phyloP scores from a whole-genome alignment of 208 protist species.

The Willaertia magna region DNA sequence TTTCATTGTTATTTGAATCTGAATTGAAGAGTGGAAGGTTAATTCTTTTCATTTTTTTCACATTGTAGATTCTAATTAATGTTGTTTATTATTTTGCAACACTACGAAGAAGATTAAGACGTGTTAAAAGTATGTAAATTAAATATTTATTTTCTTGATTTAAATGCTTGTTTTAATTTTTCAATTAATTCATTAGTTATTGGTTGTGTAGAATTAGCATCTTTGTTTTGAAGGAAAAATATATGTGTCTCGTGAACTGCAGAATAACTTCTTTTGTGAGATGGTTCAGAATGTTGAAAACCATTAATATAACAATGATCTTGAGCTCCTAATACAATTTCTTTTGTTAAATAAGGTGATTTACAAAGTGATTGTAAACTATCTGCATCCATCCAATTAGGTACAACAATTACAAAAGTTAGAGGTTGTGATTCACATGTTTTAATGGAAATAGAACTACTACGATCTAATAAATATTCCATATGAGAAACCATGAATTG shows the following conservation, averaged over 20 bases:
- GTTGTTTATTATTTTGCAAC: no score
- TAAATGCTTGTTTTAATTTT: not conserved
- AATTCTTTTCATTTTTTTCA: no score
- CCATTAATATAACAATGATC: conserved; percentile 14
- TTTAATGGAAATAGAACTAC: no score
- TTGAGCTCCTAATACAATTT: conserved; percentile 2
- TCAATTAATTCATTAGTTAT: not conserved
- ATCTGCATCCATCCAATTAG: conserved; percentile 25
- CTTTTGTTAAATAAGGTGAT: not conserved
- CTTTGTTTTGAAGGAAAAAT: conserved; percentile 31
- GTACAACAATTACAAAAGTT: conserved; percentile 30
- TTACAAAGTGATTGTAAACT: not conserved
- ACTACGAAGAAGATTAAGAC: no score
- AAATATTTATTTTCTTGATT: no score
- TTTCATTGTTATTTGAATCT: no score
- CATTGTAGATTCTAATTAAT: no score
- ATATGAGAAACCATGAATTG: conserved; percentile 17
- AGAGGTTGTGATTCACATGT: no score
- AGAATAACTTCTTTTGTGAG: not conserved
- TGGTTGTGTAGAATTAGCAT: conserved; percentile 9
- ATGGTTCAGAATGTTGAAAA: not conserved
- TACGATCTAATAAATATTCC: conserved; percentile 10
- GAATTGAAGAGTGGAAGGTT: no score
- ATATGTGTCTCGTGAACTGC: conserved; percentile 17
- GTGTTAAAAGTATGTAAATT: no score